Evolutionary conservation across 345 rosid genomes (phyloP), one percentile per base, ranked within the genome.

Genomic region (Ceriops zippeliana): DNA sequence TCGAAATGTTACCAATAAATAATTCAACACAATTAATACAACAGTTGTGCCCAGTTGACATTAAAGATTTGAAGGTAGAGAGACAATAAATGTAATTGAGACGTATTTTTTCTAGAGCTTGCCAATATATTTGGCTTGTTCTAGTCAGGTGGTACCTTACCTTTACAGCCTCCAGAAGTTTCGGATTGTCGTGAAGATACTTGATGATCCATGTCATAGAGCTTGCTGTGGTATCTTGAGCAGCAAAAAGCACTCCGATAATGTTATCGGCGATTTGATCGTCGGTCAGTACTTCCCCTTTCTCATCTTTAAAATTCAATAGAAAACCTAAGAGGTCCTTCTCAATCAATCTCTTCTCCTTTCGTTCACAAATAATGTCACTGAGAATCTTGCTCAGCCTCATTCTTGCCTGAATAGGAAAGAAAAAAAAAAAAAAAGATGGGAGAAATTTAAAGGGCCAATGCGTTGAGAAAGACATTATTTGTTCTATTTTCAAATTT

Each of bases 141-240:
- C 34, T 35, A 11, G 34, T 19, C 30, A 7, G 34, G 31, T 16
- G 15, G 4, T 19, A 8, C 62, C 72, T 3, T 80, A 89, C 96
- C 96, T 83, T 89, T n/a, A 89, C 83, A 64, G 80, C 82, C 81
- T 84, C 86, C 24, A 87, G 92, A 76, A 86, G 82, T 67, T 86
- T 79, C 46, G 78, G 87, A 74, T 86, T 84, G 69, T 83, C 96
- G 69, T 86, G 92, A 68, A 89, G 90, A 76, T 84, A 86, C 79
- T 87, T 89, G 78, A 84, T 83, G 75, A 81, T 81, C 96, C 96
- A 89, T n/a, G 96, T 87, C 87, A 87, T 70, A 80, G 75, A 82
- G 63, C 90, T 87, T 5, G 96, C 92, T 0, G 92, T 89, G 26
- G 96, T 89, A 76, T 89, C 91, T 71, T 85, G 89, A 60, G 95